phyloP scores from a whole-genome alignment of 306 rosid genomes.

The Prunus salicina region DNA sequence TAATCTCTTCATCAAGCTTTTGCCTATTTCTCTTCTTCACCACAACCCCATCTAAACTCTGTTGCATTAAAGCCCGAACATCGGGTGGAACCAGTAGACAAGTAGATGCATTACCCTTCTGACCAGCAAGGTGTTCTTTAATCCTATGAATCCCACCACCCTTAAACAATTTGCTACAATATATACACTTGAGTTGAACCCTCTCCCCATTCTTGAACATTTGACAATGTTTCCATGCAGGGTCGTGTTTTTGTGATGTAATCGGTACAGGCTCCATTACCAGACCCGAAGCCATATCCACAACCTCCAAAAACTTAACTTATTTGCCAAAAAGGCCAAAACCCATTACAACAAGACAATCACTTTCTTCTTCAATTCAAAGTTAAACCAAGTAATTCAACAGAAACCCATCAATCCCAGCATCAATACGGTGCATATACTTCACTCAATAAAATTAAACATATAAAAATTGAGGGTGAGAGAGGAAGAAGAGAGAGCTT shows the following conservation, averaged over 20 bases:
- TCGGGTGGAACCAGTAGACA: constrained; percentile 71
- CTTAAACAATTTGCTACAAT: constrained; percentile 80
- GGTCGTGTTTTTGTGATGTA: constrained; percentile 88
- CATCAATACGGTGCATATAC: constrained; percentile 5
- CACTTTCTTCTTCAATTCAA: constrained; percentile 9
- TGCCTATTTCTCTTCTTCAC: constrained; percentile 81
- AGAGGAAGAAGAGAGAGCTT: constrained; percentile 28
- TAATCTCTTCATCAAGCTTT: constrained; percentile 74
- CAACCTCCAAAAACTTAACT: constrained; percentile 7
- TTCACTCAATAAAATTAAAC: background rate
- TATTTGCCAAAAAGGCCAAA: background rate
- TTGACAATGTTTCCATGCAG: constrained; percentile 91
- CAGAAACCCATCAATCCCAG: background rate
- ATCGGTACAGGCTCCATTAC: constrained; percentile 53
- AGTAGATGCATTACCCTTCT: constrained; percentile 85
- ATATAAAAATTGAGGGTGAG: background rate
- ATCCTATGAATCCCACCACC: constrained; percentile 99
- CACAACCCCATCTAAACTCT: constrained; percentile 79
- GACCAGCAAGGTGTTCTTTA: constrained; percentile 92
- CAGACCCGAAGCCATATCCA: constrained; percentile 52
- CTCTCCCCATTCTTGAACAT: constrained; percentile 87
- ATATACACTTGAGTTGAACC: constrained; percentile 73
- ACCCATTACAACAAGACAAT: constrained; percentile 4
- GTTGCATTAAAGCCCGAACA: constrained; percentile 67
- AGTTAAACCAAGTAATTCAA: background rate